Evolutionary conservation across 805 yeast genomes (phyloP), one percentile per base, ranked within the genome.

Genomic region (Ogataea salicorniae): DNA sequence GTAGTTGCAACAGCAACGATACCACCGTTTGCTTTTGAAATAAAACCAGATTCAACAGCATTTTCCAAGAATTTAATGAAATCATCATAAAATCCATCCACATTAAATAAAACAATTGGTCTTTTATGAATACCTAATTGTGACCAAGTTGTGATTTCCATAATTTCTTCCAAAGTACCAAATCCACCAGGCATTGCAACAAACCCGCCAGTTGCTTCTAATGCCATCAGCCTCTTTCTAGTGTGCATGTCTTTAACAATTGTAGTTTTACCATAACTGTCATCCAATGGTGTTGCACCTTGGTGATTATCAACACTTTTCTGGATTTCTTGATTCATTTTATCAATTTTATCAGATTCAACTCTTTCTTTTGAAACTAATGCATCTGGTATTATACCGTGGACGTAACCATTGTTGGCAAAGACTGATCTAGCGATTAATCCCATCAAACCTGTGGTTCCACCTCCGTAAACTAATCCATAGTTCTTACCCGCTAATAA

Each of bases 171-270:
- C 62, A 87, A 68, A 8, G 95, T 88, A 42, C 96, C 96, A 62
- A 81, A 87, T 3, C 96, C 96, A 52, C 96, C 96, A 16, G 96
- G 96, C 69, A 88, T 74, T 0, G 96, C 95, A 39, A 88, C 78
- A 65, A 89, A 89, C 2, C 64, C 64, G 0, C 91, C 94, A 56
- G 80, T 80, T n/a, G 92, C 83, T 64, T 84, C 90, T 58, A 78
- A 76, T 34, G 89, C 92, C 96, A 88, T 88, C 71, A 84, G 55
- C 62, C 81, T 76, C 71, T 89, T 89, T 62, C 96, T 76, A 2
- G 94, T 83, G 67, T 89, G 96, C 96, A 88, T 89, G 60, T 87
- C 95, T 46, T 77, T 74, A 2, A 88, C 96, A 55, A 89, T 73
- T 0, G 90, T 83, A n/a, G 95, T 85, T 58, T 77, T 76, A 23